Conservation (phyloP, 2,329 filamentous ascomycete species). For the Aspergillus latus region DNA sequence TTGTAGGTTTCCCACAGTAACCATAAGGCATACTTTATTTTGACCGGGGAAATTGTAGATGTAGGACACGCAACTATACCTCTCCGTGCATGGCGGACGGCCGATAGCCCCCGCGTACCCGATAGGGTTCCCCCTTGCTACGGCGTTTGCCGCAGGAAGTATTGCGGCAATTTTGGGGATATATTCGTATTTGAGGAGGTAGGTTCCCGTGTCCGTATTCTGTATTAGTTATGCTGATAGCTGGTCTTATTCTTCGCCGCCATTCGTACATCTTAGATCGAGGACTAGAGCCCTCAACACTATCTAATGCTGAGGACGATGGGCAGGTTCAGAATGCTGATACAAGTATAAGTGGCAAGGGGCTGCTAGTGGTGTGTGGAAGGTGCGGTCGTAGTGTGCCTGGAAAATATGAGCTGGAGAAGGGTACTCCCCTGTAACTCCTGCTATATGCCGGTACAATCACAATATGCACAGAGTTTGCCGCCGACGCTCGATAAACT, state of each 20-base stretch:
- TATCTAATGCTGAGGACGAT: neutral
- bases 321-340: neutral
- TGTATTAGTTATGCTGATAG: neutral
- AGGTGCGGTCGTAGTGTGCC: neutral
- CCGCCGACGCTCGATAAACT: too few relatives aligned
- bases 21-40: neutral
- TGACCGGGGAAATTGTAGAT: neutral
- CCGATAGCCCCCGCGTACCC: slow-evolving; percentile 22
- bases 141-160: slow-evolving; percentile 18
- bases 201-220: neutral
- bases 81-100: slow-evolving; percentile 20
- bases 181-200: slow-evolving; percentile 10
- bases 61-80: slow-evolving; percentile 24
- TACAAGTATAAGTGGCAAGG: neutral
- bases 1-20: slow-evolving; percentile 4
- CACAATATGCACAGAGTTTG: too few relatives aligned
- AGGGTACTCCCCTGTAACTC: too few relatives aligned
- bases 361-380: neutral
- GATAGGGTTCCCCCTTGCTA: slow-evolving; percentile 21
- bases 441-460: too few relatives aligned
- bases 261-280: neutral
- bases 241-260: neutral
- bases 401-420: neutral
- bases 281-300: neutral
- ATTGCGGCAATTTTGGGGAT: slow-evolving; percentile 11